A percentile compares a stretch with the other conserved stretches of the same genome.
These are phyloP conservation scores for Rhizopogon rudus DNA, from an alignment of 768 basidiomycete genomes.

Conservation along the genomic window DNA sequence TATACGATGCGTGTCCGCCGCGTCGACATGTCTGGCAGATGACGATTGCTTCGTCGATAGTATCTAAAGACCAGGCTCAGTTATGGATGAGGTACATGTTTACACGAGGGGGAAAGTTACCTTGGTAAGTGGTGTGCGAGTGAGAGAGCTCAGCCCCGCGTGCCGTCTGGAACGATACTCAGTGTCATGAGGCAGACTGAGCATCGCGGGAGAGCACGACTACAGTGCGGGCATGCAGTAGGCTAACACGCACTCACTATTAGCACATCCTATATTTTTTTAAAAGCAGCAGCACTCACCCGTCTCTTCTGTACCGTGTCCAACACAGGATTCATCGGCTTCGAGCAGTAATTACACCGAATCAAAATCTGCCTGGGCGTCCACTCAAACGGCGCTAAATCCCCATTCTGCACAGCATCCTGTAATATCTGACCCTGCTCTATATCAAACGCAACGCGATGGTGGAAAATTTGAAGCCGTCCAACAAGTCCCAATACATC, in stretches of 20 bases:
- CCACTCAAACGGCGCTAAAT: conserved; percentile 52
- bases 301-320: too few species aligned
- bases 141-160: conserved; percentile 55
- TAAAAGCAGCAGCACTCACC: too few species aligned
- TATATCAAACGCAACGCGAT: too few species aligned
- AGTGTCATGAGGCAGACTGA: conserved; percentile 81
- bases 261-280: not conserved
- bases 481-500: too few species aligned
- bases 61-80: conserved; percentile 42
- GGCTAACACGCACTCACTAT: conserved; percentile 35
- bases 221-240: conserved; percentile 64
- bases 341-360: conserved; percentile 77
- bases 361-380: conserved; percentile 69
- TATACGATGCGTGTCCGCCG: conserved; percentile 80
- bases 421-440: conserved; percentile 56
- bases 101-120: conserved; percentile 28
- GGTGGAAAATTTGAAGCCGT: too few species aligned
- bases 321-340: too few species aligned
- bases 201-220: conserved; percentile 67
- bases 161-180: conserved; percentile 56
- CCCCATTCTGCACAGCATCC: conserved; percentile 50
- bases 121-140: conserved; percentile 41
- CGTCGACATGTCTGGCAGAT: conserved; percentile 86
- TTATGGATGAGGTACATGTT: not conserved
- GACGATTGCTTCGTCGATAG: conserved; percentile 75